phyloP scores from a whole-genome alignment of 176 grass and related monocot species.

The Saccharum officinarum region DNA sequence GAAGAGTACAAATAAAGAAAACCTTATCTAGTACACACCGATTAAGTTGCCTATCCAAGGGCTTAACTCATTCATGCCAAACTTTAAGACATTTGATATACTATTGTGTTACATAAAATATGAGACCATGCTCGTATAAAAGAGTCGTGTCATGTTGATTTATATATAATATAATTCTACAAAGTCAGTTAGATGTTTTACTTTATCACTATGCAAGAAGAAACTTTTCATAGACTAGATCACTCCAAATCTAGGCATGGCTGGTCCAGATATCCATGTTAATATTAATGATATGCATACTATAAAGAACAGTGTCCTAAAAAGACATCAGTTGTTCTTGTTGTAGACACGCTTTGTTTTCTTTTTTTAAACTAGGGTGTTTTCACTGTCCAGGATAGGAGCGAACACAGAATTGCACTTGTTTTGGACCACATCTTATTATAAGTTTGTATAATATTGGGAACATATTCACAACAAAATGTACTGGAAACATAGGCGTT shows the following conservation, averaged over 20 bases:
- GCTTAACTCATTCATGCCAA: neutral
- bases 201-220: neutral
- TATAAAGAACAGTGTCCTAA: conserved; percentile 2
- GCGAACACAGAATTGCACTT: neutral
- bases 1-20: conserved; percentile 8
- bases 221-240: neutral
- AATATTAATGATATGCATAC: neutral
- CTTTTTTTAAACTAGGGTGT: neutral
- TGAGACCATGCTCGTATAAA: neutral
- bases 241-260: neutral
- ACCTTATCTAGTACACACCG: neutral
- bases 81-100: neutral
- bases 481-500: neutral
- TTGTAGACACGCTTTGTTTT: neutral
- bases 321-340: neutral
- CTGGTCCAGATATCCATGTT: neutral
- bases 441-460: neutral
- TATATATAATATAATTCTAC: neutral
- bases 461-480: neutral
- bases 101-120: neutral
- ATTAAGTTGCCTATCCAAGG: neutral
- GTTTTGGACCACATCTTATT: neutral
- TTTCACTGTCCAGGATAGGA: neutral
- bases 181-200: neutral
- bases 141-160: neutral